phyloP scores from a whole-genome alignment of 768 basidiomycete genomes.

The Suillus fuscotomentosus region DNA sequence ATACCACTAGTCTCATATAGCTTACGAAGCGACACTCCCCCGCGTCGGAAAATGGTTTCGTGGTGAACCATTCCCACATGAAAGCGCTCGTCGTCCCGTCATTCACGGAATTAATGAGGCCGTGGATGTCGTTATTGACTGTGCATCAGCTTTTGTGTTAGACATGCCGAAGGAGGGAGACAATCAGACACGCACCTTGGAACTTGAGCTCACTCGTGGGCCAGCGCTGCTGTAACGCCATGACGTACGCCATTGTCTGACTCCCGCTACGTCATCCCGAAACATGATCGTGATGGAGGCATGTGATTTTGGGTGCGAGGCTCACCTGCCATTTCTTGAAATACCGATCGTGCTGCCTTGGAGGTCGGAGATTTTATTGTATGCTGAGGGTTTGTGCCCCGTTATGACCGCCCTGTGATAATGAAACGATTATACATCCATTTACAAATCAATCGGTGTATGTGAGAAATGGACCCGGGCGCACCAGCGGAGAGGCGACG shows the following conservation, averaged over 20 bases:
- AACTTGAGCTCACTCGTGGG: constrained; percentile 61
- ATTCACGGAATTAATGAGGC: constrained; percentile 84
- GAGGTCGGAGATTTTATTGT: constrained; percentile 69
- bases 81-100: constrained; percentile 86
- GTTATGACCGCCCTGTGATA: constrained; percentile 84
- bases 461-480: constrained; percentile 11
- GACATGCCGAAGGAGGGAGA: not conserved
- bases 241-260: constrained; percentile 94
- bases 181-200: constrained; percentile 47
- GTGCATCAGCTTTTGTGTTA: not conserved
- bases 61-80: constrained; percentile 96
- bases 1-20: constrained; percentile 9
- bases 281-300: not conserved
- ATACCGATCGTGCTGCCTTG: constrained; percentile 85
- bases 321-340: constrained; percentile 79
- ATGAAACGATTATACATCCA: not conserved
- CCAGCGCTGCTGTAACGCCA: constrained; percentile 91
- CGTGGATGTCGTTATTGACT: constrained; percentile 83
- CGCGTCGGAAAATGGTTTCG: constrained; percentile 75
- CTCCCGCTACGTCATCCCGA: constrained; percentile 54
- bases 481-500: constrained; percentile 85
- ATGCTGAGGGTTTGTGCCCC: constrained; percentile 64
- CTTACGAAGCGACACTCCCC: constrained; percentile 84
- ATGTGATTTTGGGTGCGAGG: not conserved
- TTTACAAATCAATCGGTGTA: not conserved